Base-by-base conservation (phyloP, 768 basidiomycete genomes). In the Dioszegia hungarica region DNA sequence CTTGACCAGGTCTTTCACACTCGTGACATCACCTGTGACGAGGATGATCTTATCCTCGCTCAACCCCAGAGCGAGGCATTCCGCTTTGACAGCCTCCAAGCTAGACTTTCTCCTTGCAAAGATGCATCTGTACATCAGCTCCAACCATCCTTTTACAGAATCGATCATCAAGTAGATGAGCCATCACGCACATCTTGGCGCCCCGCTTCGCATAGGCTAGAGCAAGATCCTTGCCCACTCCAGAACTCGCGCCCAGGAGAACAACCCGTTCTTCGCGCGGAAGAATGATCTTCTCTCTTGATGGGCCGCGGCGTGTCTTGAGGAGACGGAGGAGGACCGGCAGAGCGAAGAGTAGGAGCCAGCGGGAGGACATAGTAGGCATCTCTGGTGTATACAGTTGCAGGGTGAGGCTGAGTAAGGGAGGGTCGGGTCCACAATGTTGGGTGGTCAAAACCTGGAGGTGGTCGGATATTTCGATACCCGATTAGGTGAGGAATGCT, bases 181-280 rank as follows among this genome's bases (percentile, higher is more conserved):
- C n/a, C n/a, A n/a, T n/a, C n/a, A n/a, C 73, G 29, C 34, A 75
- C 75, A 77, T 45, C 33, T 56, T 79, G 6, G 88, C 88, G 6
- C 90, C 90, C n/a, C 88, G 79, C 52, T 78, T 71, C 4, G 87
- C 85, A 63, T 93, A 93, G 60, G 81, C 77, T 12, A 80, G 78
- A 0, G 89, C 89, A 40, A 93, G 78, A 3, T 81, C 79, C 39
- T 82, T 80, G 1, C 92, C 92, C 24, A 94, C 84, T 0, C 92
- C 92, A 44, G 86, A 86, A 1, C 88, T 87, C 1, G 86, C 90
- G 5, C 92, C 92, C 6, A 95, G 74, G 45, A 95, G 79, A 1
- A 95, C 73, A 5, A 92, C 86, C 0, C 89, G 83, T 70, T 94
- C 91, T 2, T 79, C 60, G 1, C 52, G 53, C n/a, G 72, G 77